Conservation (phyloP, 805 yeast genomes). For the Yamadazyma akitaensis region DNA sequence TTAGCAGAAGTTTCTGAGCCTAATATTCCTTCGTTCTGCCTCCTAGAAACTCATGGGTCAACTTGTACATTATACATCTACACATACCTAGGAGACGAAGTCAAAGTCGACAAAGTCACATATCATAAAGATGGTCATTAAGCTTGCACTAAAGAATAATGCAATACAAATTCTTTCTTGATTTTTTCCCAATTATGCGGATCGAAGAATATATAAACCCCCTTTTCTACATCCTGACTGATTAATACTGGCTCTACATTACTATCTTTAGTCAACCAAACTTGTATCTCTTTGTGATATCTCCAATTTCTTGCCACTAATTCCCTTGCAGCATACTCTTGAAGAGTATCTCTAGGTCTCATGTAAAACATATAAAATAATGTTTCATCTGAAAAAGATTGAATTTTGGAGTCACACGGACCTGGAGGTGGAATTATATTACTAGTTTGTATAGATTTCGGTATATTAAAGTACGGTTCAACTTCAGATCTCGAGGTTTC, state of each 20-base stretch:
- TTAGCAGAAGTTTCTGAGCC: conserved; percentile 12
- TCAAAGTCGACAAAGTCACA: conserved; percentile 82
- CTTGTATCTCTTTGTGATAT: conserved; percentile 90
- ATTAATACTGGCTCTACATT: conserved; percentile 79
- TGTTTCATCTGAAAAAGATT: conserved; percentile 82
- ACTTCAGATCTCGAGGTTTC: conserved; percentile 89
- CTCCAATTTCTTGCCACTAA: conserved; percentile 93
- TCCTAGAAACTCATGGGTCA: conserved; percentile 79
- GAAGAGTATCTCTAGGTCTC: conserved; percentile 87
- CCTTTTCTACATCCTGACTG: conserved; percentile 83
- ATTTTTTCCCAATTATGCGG: conserved; percentile 96
- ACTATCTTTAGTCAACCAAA: conserved; percentile 95
- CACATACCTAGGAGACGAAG: conserved; percentile 74
- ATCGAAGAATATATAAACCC: conserved; percentile 90
- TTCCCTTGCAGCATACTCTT: conserved; percentile 91
- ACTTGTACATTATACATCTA: conserved; percentile 82
- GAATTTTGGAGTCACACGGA: conserved; percentile 48
- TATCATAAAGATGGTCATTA: conserved; percentile 28
- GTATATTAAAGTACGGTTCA: conserved; percentile 74
- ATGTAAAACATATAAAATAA: conserved; percentile 90
- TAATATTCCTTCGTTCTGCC: conserved; percentile 81
- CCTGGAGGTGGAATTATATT: conserved; percentile 39
- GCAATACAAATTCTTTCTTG: conserved; percentile 60
- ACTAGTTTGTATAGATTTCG: conserved; percentile 39
- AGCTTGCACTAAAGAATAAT: conserved; percentile 40